Base-by-base conservation (phyloP, 169 alveolate species). In the Hepatocystis sp. region DNA sequence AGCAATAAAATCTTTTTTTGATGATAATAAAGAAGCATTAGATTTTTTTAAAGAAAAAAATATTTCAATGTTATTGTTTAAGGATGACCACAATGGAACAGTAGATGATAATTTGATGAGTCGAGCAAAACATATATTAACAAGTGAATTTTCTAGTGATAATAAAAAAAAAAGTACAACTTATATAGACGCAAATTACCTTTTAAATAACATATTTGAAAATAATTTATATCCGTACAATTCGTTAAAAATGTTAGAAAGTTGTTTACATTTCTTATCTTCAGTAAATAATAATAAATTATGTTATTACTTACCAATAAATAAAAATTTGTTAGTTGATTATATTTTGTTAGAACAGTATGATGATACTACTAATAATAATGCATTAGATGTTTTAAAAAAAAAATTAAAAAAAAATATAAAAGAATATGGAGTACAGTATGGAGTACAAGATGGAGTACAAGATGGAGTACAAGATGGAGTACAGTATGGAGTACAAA, bases 261-360 rank as follows among this genome's bases (percentile, higher is more conserved):
- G 63, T 25, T 81, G 89, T 13, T 42, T 81, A 4, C 67, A 61
- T 0, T 81, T 81, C 39, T 25, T 81, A 21, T 60, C 89, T 0
- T 81, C 89, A 2, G 89, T 81, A 5, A 81, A 81, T 19, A 81
- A 81, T 10, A 81, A 81, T 55, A 81, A 81, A 19, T 40, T 81
- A 19, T 81, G 89, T 53, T 81, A 81, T 36, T 81, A 81, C 40
- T 21, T 81, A 8, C 89, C 89, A 1, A 47, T 81, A 4, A 81
- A 81, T 63, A 81, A 81, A 25, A 81, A 81, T 36, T 28, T 81
- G n/a, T 19, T 81, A 5, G 51, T 81, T 1, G 89, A 81, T 28
- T 81, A 81, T 25, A 63, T 81, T 27, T 56, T 81, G n/a, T 28
- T 81, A 30, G 89, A 81, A 21, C 89, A 81, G 25, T 63, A 81